A percentile compares a stretch with the other conserved stretches of the same genome.
Conservation (phyloP, 2,329 filamentous ascomycete genomes). For the Trichoderma sp. region DNA sequence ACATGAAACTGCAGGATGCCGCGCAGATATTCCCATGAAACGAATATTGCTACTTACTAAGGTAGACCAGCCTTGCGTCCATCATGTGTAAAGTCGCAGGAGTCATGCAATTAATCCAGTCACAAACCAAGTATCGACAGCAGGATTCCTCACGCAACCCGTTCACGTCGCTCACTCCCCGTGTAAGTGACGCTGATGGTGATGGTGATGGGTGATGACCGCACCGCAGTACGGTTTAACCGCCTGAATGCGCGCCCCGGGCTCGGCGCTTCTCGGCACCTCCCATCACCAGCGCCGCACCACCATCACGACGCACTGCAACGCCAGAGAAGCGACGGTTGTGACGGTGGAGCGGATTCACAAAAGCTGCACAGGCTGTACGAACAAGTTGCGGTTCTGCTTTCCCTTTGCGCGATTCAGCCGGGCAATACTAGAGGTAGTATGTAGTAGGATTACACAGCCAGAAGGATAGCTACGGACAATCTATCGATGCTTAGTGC, state of each 20-base stretch:
- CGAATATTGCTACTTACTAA: no score
- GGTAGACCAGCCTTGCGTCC: no score
- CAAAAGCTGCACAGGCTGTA: neutral
- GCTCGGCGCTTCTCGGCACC: conserved; percentile 26
- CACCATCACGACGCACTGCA: conserved; percentile 23
- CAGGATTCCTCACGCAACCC: conserved; percentile 3
- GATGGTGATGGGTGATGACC: neutral
- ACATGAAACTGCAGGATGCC: no score
- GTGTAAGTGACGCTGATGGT: no score
- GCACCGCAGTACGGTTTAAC: conserved; percentile 1
- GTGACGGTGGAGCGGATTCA: conserved; percentile 14
- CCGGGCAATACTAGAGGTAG: no score
- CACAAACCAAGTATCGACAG: neutral
- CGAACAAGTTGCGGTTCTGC: neutral
- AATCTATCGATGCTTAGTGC: conserved; percentile 18
- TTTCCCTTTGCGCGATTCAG: conserved; percentile 15
- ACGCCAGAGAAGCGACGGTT: conserved; percentile 23
- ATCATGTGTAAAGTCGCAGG: no score
- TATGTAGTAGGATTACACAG: no score
- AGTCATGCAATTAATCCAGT: no score
- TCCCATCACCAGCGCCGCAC: conserved; percentile 22
- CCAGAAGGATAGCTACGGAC: neutral
- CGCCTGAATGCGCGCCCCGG: conserved; percentile 2
- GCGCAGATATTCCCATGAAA: no score
- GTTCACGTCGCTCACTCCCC: neutral